phyloP scores from a whole-genome alignment of 106 monocot species.

The Platanthera guangdongensis region DNA sequence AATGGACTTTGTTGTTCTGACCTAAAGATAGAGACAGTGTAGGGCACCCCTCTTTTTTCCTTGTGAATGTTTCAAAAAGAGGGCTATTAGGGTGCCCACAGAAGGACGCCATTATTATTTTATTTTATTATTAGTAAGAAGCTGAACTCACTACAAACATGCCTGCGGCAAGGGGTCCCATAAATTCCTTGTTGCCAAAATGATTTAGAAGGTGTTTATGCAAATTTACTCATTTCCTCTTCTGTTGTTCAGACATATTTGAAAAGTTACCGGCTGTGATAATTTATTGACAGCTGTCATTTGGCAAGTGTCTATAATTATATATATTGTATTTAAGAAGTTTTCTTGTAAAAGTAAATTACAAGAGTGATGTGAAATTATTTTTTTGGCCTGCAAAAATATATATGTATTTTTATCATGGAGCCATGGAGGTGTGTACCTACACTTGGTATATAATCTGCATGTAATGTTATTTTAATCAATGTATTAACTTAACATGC shows the following conservation, averaged over 20 bases:
- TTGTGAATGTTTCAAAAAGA: conserved; percentile 7
- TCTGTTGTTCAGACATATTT: not conserved
- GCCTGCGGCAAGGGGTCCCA: not conserved
- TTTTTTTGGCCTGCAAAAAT: too few species aligned
- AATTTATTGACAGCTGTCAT: too few species aligned
- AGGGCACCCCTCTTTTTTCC: not conserved
- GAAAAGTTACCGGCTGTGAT: not conserved
- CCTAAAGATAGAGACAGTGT: not conserved
- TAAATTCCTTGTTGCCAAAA: not conserved
- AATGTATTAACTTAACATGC: too few species aligned
- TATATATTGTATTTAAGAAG: too few species aligned
- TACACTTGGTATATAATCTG: too few species aligned
- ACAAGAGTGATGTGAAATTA: too few species aligned
- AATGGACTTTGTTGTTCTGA: not conserved
- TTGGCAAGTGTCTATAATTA: too few species aligned
- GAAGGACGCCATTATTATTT: not conserved
- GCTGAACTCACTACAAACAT: not conserved
- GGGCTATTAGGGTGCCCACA: not conserved
- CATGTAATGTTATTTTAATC: too few species aligned
- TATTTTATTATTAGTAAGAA: not conserved
- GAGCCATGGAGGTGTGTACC: too few species aligned
- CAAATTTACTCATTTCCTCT: not conserved
- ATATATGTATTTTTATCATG: too few species aligned
- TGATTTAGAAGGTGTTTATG: not conserved
- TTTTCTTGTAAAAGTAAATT: too few species aligned